Base-by-base conservation (phyloP, 371 early-diverging fungal species). In the Rhizopus arrhizus region DNA sequence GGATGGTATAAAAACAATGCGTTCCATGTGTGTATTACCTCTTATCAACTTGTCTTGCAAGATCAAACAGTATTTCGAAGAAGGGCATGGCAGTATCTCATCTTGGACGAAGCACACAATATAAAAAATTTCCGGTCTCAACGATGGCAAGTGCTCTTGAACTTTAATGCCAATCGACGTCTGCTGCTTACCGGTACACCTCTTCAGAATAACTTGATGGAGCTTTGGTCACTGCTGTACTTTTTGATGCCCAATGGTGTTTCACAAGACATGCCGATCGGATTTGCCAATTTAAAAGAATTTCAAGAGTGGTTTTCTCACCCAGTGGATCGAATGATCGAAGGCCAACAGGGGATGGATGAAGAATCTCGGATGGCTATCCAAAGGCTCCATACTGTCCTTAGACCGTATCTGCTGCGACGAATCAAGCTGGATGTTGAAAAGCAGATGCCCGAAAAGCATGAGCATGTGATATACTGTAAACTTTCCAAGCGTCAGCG, bases 101-200 rank as follows among this genome's bases (percentile, higher is more conserved):
- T 97, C 45, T 78, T 98, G 16, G 98, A 97, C 65, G 98, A 97
- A 74, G 97, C 97, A 0, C 98, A 97, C 73, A 85, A 95, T 64
- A 93, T 98, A 74, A 98, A 98, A 74, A 98, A 98, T 74, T 89
- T 91, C 65, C 82, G 93, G 36, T 92, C 92, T 16, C 94, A 95
- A 74, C 82, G 95, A 13, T 97, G 97, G 96, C 94, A 95, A 62
- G 90, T 89, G 3, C 77, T 99, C 31, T 75, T 96, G 48, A 86
- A 85, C 40, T 92, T 97, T 61, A 91, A 91, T 49, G 82, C 95
- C 0, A 72, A 77, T 15, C 72, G 87, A 8, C 87, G 97, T 29
- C 70, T 98, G 52, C 73, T 98, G 38, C 72, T 98, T 40, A 96
- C 96, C 3, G 98, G 98, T 34, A 98, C 99, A 36, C 98, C 98